Base-by-base conservation (phyloP, 108 stramenopile genomes). In the Nitzschia palea region DNA sequence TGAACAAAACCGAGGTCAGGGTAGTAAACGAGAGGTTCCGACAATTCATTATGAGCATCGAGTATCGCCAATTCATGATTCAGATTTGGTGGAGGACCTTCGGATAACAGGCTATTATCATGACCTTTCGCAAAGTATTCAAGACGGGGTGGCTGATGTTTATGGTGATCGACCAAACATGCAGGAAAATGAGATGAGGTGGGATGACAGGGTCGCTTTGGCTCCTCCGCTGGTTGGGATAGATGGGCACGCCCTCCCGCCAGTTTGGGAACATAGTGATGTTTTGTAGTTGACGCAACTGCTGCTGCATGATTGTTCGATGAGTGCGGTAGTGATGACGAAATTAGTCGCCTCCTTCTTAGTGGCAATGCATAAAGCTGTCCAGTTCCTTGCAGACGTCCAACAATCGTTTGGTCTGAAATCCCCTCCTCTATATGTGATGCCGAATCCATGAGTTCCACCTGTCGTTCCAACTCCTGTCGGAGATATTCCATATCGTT, bases 311-410 rank as follows among this genome's bases (percentile, higher is more conserved):
- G 47, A 40, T 40, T 40, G 4, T 10, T 48, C 9, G 47, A 10
- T 18, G 47, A 10, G 18, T 48, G 47, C 4, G n/a, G 47, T 18
- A 10, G 15, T 10, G 18, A 40, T n/a, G 58, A 18, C 6, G 35
- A 37, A 18, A 17, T 14, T 18, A 2, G 4, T 20, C 47, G 47
- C 18, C 18, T 42, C 34, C 30, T 66, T 9, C 86, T 84, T 25
- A 90, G 45, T 20, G 87, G 89, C 58, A 94, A 69, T 18, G 92
- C 89, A 65, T 82, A 94, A 0, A 94, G 71, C 36, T 94, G 84
- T 4, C 92, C 92, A 79, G 63, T 80, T 3, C 37, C 35, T 6
- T 78, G 48, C 42, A 90, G 55, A 0, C 85, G 64, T 26, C 86
- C 86, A 45, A 93, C 83, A 54, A 93, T 76, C 9, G 87, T 77